Base-by-base conservation (phyloP, 768 basidiomycete genomes). In the Leccinum ochraceum region DNA sequence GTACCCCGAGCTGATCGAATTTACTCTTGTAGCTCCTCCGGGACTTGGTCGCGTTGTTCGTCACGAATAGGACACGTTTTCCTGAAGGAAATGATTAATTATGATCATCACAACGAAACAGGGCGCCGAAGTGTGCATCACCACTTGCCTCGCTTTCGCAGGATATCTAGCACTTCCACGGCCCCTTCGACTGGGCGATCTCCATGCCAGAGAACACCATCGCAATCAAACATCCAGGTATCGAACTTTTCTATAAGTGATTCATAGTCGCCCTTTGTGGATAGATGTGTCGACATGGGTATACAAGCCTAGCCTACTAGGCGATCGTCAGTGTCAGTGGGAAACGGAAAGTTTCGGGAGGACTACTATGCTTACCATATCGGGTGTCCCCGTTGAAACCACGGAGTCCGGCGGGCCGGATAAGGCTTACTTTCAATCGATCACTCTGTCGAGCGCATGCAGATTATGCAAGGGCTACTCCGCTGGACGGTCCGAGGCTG, bases 31-130 rank as follows among this genome's bases (percentile, higher is more conserved):
- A 95, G 72, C 77, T 87, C 71, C 77, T 85, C 63, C 97, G 80
- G 6, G 94, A 96, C 77, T 98, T 96, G 58, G 89, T 92, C 51
- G 96, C 95, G 72, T 98, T 99, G 78, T 99, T 99, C 17, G 95
- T 98, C 54, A 97, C 95, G 70, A 98, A 98, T 10, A 98, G 76
- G 34, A 97, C 78, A 61, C 82, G 81, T 93, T 98, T 70, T 82
- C 94, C 94, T 73, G 60, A 50, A 13, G 6, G 34, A 26, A 26
- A 56, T 62, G 20, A 14, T 58, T 50, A 16, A 56, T 51, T 32
- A 24, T 11, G 56, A 54, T 46, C 11, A 46, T 46, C 20, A 46
- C n/a, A 13, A 46, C 20, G 5, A 46, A 13, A 46, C 5, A 20
- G 44, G 44, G 10, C 10, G 10, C 42, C 9, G 1, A 57, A 61